phyloP scores from a whole-genome alignment of 371 early-diverging fungal genomes.

The Nematocida sp. region DNA sequence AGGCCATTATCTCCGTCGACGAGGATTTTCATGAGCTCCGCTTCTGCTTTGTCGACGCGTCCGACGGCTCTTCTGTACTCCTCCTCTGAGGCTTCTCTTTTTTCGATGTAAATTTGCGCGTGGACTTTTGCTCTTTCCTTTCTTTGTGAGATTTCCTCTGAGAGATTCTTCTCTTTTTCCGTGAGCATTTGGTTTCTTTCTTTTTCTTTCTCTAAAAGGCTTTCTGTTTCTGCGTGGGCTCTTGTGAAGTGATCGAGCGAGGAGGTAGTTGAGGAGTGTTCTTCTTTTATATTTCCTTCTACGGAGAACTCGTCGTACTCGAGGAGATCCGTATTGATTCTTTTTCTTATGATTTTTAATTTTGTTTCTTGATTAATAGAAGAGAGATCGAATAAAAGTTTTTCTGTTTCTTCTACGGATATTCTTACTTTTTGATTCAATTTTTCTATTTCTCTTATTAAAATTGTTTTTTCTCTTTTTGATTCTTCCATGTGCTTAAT shows the following conservation, averaged over 20 bases:
- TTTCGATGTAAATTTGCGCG: constrained; percentile 65
- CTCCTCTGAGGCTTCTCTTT: constrained; percentile 65
- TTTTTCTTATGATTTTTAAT: constrained; percentile 45
- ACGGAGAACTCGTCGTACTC: constrained; percentile 41
- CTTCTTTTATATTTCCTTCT: constrained; percentile 43
- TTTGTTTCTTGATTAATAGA: constrained; percentile 37
- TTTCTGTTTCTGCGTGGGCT: constrained; percentile 41
- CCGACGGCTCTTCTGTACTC: constrained; percentile 60
- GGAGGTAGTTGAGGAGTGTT: constrained; percentile 28
- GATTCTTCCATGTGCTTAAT: constrained; percentile 62
- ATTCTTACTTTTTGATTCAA: constrained; percentile 44
- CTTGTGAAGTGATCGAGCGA: constrained; percentile 23
- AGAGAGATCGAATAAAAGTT: constrained; percentile 53
- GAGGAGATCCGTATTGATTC: constrained; percentile 15
- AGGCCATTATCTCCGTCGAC: constrained; percentile 61
- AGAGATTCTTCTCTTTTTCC: constrained; percentile 13
- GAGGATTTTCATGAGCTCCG: constrained; percentile 64
- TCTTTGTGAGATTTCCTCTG: constrained; percentile 35
- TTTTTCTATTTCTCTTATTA: constrained; percentile 43
- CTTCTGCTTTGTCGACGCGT: constrained; percentile 64
- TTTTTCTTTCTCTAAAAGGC: constrained; percentile 40
- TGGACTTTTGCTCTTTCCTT: constrained; percentile 49
- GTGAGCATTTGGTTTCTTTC: constrained; percentile 14
- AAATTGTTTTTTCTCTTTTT: constrained; percentile 61
- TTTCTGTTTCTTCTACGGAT: constrained; percentile 57